Evolutionary conservation across 2,329 filamentous ascomycete genomes (phyloP), one percentile per base, ranked within the genome.

Genomic region (Aspergillus calidoustus): DNA sequence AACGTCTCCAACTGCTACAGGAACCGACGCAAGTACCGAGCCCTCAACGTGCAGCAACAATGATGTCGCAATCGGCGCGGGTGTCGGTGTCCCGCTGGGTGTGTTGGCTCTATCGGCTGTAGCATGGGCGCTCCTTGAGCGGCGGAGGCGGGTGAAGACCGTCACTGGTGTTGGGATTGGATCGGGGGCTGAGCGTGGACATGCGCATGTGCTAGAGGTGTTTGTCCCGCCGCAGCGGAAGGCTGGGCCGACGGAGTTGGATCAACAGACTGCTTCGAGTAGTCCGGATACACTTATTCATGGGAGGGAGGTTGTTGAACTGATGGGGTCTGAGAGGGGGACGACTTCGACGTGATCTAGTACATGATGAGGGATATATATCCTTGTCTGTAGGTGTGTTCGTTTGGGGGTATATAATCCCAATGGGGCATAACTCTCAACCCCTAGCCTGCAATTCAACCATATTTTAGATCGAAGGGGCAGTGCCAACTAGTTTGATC

Each of bases 61-160:
- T 31, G 31, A 25, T 5, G 51, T 48, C 31, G 56, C 56, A 19
- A 51, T 58, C 22, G 56, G 56, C 3, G 56, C 48, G 15, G 56
- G 56, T 9, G 56, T 52, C 25, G 56, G 56, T 28, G 38, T 58
- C 19, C 56, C 56, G 3, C 34, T 58, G 7, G 56, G 56, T 8
- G 56, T 58, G 5, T 4, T 58, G 22, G 48, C 56, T 3, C 4
- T 58, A 19, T 34, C 56, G 22, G 34, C 47, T 43, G 47, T 23
- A 2, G 48, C 43, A 17, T 58, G 56, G 56, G 48, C 47, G 5
- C 38, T 58, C 6, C 51, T 48, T 38, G 56, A 53, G 15, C 34
- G 56, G 34, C 31, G 47, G 15, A 53, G 47, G n/a, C 38, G 34
- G 54, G n/a, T 13, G 31, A 17, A 9, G n/a, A 31, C 22, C 22